Evolutionary conservation across 345 rosid species (phyloP).

Genomic region (Eucalyptus erythrocorys): DNA sequence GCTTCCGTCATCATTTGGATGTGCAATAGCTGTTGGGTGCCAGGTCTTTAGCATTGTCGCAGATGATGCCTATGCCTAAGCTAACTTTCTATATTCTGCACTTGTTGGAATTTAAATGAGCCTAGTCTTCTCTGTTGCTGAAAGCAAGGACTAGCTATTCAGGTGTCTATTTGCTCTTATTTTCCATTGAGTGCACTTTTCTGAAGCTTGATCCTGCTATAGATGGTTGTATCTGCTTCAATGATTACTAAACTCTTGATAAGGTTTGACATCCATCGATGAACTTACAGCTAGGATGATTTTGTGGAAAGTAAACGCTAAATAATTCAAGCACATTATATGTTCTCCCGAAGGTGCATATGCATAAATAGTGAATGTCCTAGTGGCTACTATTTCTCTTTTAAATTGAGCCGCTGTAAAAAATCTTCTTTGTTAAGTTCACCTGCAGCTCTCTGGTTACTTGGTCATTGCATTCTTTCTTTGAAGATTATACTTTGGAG

Average conservation of each 20-base stretch:
- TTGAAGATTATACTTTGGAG: not conserved
- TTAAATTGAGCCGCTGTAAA: not conserved
- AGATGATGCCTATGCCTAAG: not conserved
- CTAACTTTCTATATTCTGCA: not conserved
- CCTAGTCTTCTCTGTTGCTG: not conserved
- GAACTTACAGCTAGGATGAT: not conserved
- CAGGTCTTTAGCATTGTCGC: not conserved
- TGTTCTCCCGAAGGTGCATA: not conserved
- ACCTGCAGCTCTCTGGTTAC: not conserved
- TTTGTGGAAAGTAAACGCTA: not conserved
- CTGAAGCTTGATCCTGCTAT: not conserved
- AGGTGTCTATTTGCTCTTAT: not conserved
- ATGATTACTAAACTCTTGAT: not conserved
- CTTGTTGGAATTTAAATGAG: not conserved
- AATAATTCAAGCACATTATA: not conserved
- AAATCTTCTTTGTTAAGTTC: not conserved
- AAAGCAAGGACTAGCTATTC: not conserved
- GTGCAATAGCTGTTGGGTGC: not conserved
- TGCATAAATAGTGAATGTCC: not conserved
- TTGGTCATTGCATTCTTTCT: not conserved
- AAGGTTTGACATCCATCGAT: not conserved
- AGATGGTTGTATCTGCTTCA: not conserved
- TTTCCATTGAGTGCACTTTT: not conserved
- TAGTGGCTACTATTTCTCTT: not conserved
- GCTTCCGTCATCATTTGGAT: not conserved